These are phyloP conservation scores for Arachis monticola DNA, from an alignment of 331 rosid genomes.

Conservation along the genomic window DNA sequence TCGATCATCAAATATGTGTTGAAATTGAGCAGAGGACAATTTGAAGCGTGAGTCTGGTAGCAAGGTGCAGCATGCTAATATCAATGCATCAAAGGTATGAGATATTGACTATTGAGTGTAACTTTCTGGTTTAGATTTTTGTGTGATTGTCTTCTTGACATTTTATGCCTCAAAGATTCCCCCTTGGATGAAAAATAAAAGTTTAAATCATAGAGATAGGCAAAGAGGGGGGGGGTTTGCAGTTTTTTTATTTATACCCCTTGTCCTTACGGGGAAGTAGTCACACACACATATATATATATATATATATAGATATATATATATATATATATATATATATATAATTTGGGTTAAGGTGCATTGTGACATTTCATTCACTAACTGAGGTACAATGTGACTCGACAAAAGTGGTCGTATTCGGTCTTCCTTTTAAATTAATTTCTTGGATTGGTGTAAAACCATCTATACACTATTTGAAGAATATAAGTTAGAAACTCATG, in stretches of 20 bases:
- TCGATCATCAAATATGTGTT: conserved; percentile 11
- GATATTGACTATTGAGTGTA: background rate
- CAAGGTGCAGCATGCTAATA: conserved; percentile 85
- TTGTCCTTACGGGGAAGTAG: conserved; percentile 4
- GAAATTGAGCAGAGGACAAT: conserved; percentile 68
- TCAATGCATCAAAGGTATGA: conserved; percentile 77
- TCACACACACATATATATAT: background rate
- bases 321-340: no score
- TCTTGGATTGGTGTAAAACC: no score
- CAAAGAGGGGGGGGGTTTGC: background rate
- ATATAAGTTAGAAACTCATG: no score
- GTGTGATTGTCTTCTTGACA: background rate
- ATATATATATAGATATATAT: background rate
- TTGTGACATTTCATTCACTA: background rate
- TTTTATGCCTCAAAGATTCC: background rate
- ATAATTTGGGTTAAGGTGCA: background rate
- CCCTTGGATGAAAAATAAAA: background rate
- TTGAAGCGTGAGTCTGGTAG: conserved; percentile 82
- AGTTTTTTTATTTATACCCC: background rate
- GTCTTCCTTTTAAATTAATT: no score
- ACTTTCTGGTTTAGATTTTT: conserved; percentile 3
- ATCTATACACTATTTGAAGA: no score
- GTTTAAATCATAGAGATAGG: background rate
- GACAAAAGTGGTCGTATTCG: no score
- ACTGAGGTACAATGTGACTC: background rate